Evolutionary conservation across 306 rosid genomes (phyloP), one percentile per base, ranked within the genome.

Genomic region (Rosa rugosa): DNA sequence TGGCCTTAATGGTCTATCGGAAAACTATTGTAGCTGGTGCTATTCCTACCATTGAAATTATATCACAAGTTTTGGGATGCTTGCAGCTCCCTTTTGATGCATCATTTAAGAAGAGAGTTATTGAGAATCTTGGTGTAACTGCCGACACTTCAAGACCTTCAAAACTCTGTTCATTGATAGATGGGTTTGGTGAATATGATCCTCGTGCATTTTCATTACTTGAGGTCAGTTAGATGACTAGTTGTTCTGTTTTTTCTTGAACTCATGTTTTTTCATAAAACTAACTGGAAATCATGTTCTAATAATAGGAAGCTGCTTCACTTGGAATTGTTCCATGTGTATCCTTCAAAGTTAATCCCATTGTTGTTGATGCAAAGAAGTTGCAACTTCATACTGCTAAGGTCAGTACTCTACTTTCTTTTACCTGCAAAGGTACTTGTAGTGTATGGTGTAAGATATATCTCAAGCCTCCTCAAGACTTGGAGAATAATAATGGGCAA

Each of bases 151-250:
- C 96, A 64, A 80, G 81, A 82, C 72, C 66, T 69, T 85, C 97
- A 83, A 90, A 83, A 80, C 94, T 93, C 78, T 80, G 83, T 83
- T 91, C 99, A 71, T 81, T 95, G 85, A 75, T 95, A 73, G 89
- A 91, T 82, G 99, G 98, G 69, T 95, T 95, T 87, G 96, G 98
- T 76, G 96, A 91, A 91, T 93, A 90, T 73, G 99, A 95, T 81
- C 92, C 97, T 73, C 97, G 99, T 36, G 94, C 87, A 46, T 93
- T 88, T 82, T 92, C 99, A 46, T 83, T 95, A 81, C 88, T 92
- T 53, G 96, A 93, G 99, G 99, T 95, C 77, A 79, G 95, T 83
- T 56, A 73, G 84, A 65, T 78, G 82, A 75, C 66, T 50, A 77
- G 76, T 60, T 73, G 14, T 71, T 72, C 60, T 17, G 57, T 42